These are phyloP conservation scores for Apiotrichum porosum DNA, from an alignment of 1,284 basidiomycete species.

Conservation along the genomic window DNA sequence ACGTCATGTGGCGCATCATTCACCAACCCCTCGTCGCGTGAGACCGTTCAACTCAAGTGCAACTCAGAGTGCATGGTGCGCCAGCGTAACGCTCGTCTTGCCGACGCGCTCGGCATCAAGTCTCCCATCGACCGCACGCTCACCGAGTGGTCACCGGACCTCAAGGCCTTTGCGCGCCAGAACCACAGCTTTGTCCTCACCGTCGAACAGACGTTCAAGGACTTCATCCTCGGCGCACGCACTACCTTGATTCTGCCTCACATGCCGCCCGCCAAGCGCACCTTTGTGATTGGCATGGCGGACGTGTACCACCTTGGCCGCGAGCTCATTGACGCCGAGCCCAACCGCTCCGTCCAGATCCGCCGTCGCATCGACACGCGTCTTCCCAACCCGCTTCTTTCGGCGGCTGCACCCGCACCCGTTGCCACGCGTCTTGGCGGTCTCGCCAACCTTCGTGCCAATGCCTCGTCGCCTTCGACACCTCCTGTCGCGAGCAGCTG, in stretches of 20 bases:
- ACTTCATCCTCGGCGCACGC: constrained; percentile 66
- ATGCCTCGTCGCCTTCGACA: neutral
- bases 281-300: constrained; percentile 71
- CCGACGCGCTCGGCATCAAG: constrained; percentile 78
- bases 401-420: constrained; percentile 38
- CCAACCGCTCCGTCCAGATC: constrained; percentile 68
- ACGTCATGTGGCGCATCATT: constrained; percentile 63
- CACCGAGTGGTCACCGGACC: constrained; percentile 60
- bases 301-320: constrained; percentile 72
- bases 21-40: constrained; percentile 51
- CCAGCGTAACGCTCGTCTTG: constrained; percentile 76
- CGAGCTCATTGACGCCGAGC: constrained; percentile 78
- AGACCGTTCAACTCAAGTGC: constrained; percentile 60
- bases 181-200: constrained; percentile 63
- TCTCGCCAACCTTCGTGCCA: constrained; percentile 21
- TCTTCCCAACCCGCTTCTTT: constrained; percentile 65
- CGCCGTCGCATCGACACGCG: constrained; percentile 73
- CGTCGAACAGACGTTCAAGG: constrained; percentile 72
- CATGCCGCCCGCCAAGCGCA: constrained; percentile 67
- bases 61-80: constrained; percentile 72
- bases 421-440: constrained; percentile 21
- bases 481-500: neutral
- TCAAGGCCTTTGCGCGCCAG: constrained; percentile 57
- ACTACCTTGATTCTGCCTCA: constrained; percentile 70
- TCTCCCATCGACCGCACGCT: constrained; percentile 43